Evolutionary conservation across 2,329 filamentous ascomycete species (phyloP).

Genomic region (Akanthomyces lecanii): DNA sequence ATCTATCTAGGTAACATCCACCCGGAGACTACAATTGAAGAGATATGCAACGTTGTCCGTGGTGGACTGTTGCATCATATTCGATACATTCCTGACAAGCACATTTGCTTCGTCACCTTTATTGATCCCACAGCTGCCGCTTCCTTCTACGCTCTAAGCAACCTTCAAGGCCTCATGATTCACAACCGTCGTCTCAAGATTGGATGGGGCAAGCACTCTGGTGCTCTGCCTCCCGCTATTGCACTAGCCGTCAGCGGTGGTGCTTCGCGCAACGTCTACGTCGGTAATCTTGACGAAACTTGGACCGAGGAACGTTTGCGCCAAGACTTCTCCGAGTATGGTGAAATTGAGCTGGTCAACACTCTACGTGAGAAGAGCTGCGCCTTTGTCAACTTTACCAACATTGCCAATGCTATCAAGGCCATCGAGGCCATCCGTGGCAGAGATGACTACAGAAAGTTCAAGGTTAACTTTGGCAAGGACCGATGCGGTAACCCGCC

Average conservation of each 20-base stretch:
- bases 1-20: constrained; percentile 99
- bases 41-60: constrained; percentile 98
- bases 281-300: constrained; percentile 93
- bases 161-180: constrained; percentile 97
- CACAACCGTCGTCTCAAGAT: constrained; percentile 98
- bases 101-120: constrained; percentile 99
- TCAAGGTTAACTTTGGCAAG: constrained; percentile 99
- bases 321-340: constrained; percentile 95
- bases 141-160: constrained; percentile 96
- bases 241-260: constrained; percentile 93
- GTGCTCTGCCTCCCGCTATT: constrained; percentile 90
- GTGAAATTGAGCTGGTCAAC: constrained; percentile 97
- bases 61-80: constrained; percentile 96
- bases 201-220: constrained; percentile 98
- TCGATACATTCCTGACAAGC: constrained; percentile 98
- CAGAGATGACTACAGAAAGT: constrained; percentile 93
- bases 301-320: constrained; percentile 95
- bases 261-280: constrained; percentile 96
- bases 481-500: constrained; percentile 96
- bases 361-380: constrained; percentile 97
- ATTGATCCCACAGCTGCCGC: constrained; percentile 97
- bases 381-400: constrained; percentile 99
- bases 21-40: constrained; percentile 96
- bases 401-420: constrained; percentile 99
- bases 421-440: constrained; percentile 93